A percentile compares a stretch with the other conserved stretches of the same genome.
These are phyloP conservation scores for Cylindrodendrum hubeiense DNA, from an alignment of 2,329 filamentous ascomycete genomes.

Conservation along the genomic window DNA sequence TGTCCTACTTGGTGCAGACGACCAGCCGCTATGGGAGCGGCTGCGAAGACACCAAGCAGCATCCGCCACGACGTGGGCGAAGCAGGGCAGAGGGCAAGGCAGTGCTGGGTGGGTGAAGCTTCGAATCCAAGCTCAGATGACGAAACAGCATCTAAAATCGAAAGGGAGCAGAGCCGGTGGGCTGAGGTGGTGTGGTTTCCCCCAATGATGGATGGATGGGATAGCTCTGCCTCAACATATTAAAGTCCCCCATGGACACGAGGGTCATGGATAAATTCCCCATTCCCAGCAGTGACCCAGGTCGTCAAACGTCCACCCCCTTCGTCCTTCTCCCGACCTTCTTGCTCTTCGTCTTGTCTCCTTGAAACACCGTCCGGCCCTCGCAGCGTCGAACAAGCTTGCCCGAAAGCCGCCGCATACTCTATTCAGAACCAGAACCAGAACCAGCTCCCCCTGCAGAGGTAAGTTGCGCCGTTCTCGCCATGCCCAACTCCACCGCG, in stretches of 20 bases:
- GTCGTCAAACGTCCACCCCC: neutral
- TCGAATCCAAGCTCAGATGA: neutral
- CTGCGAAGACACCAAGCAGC: neutral
- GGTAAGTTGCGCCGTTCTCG: neutral
- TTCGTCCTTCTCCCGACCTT: neutral
- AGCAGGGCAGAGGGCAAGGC: neutral
- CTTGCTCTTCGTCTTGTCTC: neutral
- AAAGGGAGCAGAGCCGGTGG: conserved; percentile 3
- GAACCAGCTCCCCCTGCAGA: neutral
- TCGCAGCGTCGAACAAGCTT: neutral
- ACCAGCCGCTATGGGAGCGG: neutral
- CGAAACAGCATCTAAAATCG: neutral
- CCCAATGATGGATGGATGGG: conserved; percentile 13
- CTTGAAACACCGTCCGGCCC: neutral
- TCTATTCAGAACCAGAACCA: neutral
- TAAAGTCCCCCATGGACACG: neutral
- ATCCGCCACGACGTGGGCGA: neutral
- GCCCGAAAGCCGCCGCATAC: neutral
- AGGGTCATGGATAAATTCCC: neutral
- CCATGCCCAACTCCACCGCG: neutral
- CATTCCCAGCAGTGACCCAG: neutral
- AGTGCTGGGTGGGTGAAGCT: neutral
- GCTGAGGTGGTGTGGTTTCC: conserved; percentile 33
- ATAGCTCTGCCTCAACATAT: conserved; percentile 14
- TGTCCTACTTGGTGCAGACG: neutral